phyloP scores from a whole-genome alignment of 352 stramenopile genomes.

The Nannochloropsis limnetica region DNA sequence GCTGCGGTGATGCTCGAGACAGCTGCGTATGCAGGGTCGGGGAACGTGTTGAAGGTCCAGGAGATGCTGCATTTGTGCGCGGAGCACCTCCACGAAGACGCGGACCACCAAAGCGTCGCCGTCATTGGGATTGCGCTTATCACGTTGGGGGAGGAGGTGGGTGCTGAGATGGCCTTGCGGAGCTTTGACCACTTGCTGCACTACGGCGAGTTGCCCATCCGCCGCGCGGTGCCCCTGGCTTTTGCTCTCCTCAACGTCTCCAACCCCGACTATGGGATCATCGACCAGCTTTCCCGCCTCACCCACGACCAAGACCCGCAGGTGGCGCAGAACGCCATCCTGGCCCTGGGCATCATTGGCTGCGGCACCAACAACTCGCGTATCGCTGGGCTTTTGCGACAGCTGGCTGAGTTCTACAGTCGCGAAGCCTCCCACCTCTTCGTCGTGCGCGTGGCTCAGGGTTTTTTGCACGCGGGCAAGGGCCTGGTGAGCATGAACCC shows the following conservation, averaged over 20 bases:
- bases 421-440: slow-evolving; percentile 95
- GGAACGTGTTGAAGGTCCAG: slow-evolving; percentile 97
- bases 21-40: slow-evolving; percentile 93
- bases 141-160: slow-evolving; percentile 91
- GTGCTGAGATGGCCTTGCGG: slow-evolving; percentile 93
- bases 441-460: slow-evolving; percentile 95
- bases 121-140: slow-evolving; percentile 96
- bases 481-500: slow-evolving; percentile 93
- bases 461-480: slow-evolving; percentile 98
- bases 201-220: slow-evolving; percentile 93
- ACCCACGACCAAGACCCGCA: slow-evolving; percentile 93
- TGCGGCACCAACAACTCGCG: slow-evolving; percentile 99
- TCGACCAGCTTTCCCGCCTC: slow-evolving; percentile 94
- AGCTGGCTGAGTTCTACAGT: slow-evolving; percentile 93
- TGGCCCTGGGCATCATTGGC: slow-evolving; percentile 87
- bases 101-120: slow-evolving; percentile 73
- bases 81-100: slow-evolving; percentile 85
- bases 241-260: slow-evolving; percentile 90
- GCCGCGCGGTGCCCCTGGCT: slow-evolving; percentile 84
- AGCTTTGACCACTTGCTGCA: slow-evolving; percentile 99
- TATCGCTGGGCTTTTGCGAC: slow-evolving; percentile 88
- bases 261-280: slow-evolving; percentile 89
- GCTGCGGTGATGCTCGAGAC: slow-evolving; percentile 91
- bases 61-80: slow-evolving; percentile 86
- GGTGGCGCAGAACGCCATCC: slow-evolving; percentile 82